phyloP scores from a whole-genome alignment of 495 filamentous ascomycete species.

The Neurospora sp. region DNA sequence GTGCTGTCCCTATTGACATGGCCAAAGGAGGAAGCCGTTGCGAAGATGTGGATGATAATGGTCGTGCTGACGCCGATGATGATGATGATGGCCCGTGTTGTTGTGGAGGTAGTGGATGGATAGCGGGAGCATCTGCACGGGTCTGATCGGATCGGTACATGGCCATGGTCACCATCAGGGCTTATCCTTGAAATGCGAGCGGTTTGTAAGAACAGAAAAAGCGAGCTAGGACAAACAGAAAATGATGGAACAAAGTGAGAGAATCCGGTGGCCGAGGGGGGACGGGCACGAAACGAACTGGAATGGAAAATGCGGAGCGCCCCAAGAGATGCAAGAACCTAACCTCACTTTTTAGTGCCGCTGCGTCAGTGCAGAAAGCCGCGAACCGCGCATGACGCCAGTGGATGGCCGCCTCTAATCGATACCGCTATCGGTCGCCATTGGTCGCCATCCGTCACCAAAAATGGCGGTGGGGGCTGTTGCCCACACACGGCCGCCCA shows the following conservation, averaged over 20 bases:
- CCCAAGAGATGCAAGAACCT: background rate
- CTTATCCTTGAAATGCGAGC: background rate
- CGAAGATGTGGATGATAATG: background rate
- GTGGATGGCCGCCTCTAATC: background rate
- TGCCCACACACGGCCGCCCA: background rate
- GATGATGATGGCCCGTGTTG: background rate
- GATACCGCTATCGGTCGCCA: background rate
- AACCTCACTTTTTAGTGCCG: background rate
- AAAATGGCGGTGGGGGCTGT: background rate
- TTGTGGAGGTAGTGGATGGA: conserved; percentile 2
- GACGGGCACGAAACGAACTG: background rate
- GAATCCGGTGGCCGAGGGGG: background rate
- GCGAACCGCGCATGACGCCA: background rate
- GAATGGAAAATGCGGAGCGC: background rate
- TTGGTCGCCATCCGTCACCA: background rate
- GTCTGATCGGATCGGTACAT: conserved; percentile 17
- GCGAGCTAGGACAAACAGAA: background rate
- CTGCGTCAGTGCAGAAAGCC: background rate
- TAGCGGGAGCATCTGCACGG: conserved; percentile 21
- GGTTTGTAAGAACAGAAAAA: background rate
- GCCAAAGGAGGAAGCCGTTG: background rate
- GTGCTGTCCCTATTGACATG: background rate
- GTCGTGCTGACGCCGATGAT: background rate
- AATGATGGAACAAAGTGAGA: background rate
- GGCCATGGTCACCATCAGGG: conserved; percentile 6